Evolutionary conservation across 148 eudicot genomes (phyloP), one percentile per base, ranked within the genome.

Genomic region (Chenopodium berlandieri): DNA sequence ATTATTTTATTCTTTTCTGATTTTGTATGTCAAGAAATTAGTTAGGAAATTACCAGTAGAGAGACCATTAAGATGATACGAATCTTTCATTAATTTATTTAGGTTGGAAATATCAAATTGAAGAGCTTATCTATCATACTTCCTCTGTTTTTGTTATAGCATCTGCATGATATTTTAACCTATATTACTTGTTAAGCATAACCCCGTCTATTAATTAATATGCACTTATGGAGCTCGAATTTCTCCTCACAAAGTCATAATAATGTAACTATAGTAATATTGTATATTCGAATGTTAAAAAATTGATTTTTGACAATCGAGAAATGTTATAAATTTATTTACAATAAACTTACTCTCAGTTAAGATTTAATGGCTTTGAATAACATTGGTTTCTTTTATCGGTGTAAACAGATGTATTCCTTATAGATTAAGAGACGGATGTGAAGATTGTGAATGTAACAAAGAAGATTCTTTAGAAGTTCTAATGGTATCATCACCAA

Each of bases 401-500:
- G 46, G 63, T 23, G 2, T 16, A 48, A 82, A 48, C 77, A 88
- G 90, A 72, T 88, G 90, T 80, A 82, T 88, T 44, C 89, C 90
- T 48, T 84, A 86, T 52, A 52, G 84, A 71, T 12, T 84, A 17
- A 75, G 50, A 30, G 80, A 77, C 16, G 78, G 65, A 19, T 72
- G 31, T 4, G 77, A 80, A 78, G 79, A 75, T 73, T n/a, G 75
- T 31, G 73, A 25, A 2, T 13, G 48, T 65, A 74, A 62, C 75
- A n/a, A 75, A 64, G 80, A 80, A 83, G 83, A 84, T 67, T 64
- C 54, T 47, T 4, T 88, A 83, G 81, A 88, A 75, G 90, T 86
- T 80, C 80, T 88, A 11, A 86, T 88, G 90, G 60, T 88, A 12
- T 80, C 90, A 37, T 81, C 86, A 3, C 88, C 87, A 48, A 88